phyloP scores from a whole-genome alignment of 2,329 filamentous ascomycete genomes.

The Dothiorella sarmentorum region DNA sequence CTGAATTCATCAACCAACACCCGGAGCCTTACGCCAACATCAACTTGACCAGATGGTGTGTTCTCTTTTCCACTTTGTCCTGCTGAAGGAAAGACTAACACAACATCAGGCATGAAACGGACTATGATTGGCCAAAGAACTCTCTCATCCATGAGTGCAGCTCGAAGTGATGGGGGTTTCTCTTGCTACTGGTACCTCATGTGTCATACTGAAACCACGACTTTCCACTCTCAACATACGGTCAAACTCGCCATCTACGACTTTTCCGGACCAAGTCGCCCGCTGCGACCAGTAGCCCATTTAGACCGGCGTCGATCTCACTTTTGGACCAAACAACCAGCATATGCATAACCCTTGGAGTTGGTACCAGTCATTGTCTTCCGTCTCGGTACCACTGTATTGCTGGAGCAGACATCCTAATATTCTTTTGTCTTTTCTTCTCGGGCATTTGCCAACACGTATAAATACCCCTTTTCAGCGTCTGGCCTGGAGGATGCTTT shows the following conservation, averaged over 20 bases:
- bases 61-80: constrained; percentile 8
- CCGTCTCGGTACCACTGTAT: background rate
- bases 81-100: constrained; percentile 17
- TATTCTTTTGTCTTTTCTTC: background rate
- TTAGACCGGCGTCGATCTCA: background rate
- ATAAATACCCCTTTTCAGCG: background rate
- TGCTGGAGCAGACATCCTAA: background rate
- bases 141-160: constrained; percentile 44
- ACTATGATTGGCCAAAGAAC: constrained; percentile 60
- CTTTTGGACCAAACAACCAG: background rate
- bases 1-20: constrained; percentile 62
- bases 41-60: constrained; percentile 63
- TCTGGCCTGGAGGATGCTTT: background rate
- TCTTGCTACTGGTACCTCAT: background rate
- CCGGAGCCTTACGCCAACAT: constrained; percentile 59
- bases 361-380: background rate
- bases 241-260: background rate
- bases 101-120: constrained; percentile 42
- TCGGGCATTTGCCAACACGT: background rate
- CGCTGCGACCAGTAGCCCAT: background rate
- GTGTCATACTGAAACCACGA: background rate
- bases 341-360: constrained; percentile 3
- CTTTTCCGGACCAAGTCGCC: background rate
- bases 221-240: background rate
- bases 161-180: background rate